Conservation (phyloP, 352 stramenopile genomes). For the Globisporangium middletonii region DNA sequence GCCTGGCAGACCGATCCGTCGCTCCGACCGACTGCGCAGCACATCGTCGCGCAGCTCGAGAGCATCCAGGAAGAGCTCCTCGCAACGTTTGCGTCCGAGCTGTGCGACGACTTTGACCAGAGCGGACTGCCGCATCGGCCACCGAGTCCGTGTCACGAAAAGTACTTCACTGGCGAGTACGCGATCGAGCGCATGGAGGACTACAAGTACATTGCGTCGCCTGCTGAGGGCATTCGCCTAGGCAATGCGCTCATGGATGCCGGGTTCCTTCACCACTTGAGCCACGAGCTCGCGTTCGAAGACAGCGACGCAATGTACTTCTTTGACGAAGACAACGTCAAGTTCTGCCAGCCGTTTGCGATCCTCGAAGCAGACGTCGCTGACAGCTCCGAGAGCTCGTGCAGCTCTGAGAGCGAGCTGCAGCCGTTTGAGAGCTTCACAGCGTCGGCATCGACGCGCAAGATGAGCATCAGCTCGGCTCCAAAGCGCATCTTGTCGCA, state of each 20-base stretch:
- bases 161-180: constrained; percentile 26
- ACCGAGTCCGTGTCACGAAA: constrained; percentile 4
- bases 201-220: constrained; percentile 16
- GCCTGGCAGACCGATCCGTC: constrained; percentile 51
- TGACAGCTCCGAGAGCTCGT: not conserved
- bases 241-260: constrained; percentile 58
- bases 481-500: constrained; percentile 8
- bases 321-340: constrained; percentile 43
- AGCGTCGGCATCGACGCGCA: not conserved
- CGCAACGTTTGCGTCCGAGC: constrained; percentile 32
- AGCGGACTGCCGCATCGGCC: not conserved
- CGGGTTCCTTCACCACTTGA: constrained; percentile 46
- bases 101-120: constrained; percentile 36
- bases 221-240: constrained; percentile 32
- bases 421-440: constrained; percentile 3
- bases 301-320: constrained; percentile 31
- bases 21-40: constrained; percentile 33
- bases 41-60: constrained; percentile 46
- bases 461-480: not conserved
- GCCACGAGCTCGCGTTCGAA: constrained; percentile 33
- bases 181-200: constrained; percentile 34
- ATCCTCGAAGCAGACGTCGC: not conserved
- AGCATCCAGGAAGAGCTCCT: constrained; percentile 57
- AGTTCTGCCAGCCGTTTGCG: constrained; percentile 7
- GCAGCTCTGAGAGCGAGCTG: constrained; percentile 3